These are phyloP conservation scores for Lavandula angustifolia DNA, from an alignment of 257 asterid genomes.

Conservation along the genomic window DNA sequence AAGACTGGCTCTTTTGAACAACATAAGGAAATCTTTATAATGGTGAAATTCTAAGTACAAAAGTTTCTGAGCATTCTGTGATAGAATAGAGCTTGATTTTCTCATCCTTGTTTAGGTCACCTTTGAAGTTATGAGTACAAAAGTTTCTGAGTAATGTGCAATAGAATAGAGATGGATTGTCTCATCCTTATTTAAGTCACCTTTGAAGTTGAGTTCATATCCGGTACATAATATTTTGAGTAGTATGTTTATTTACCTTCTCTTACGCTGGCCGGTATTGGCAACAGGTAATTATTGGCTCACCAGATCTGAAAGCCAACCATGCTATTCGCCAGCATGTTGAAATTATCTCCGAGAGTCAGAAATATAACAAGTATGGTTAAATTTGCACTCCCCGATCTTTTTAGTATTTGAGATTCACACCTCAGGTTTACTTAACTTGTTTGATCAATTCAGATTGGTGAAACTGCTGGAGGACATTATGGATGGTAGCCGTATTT, in stretches of 20 bases:
- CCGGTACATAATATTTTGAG: background rate
- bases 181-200: background rate
- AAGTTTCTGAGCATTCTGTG: too few species aligned
- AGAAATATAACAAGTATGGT: slow-evolving; percentile 86
- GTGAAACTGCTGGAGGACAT: slow-evolving; percentile 95
- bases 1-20: slow-evolving; percentile 17
- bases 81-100: too few species aligned
- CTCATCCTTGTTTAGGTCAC: too few species aligned
- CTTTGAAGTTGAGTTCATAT: slow-evolving; percentile 8
- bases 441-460: slow-evolving; percentile 50
- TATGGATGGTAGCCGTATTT: slow-evolving; percentile 97
- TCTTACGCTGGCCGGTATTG: slow-evolving; percentile 9
- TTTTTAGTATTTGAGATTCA: background rate
- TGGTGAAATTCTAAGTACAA: background rate
- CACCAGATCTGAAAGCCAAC: slow-evolving; percentile 91
- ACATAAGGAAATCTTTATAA: slow-evolving; percentile 1
- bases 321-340: slow-evolving; percentile 93
- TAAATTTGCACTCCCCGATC: slow-evolving; percentile 1
- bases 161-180: slow-evolving; percentile 3
- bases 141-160: slow-evolving; percentile 1
- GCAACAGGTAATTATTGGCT: slow-evolving; percentile 80
- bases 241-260: slow-evolving; percentile 9
- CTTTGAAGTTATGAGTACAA: background rate
- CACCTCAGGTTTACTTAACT: slow-evolving; percentile 17
- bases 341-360: slow-evolving; percentile 82